Evolutionary conservation across 2,329 filamentous ascomycete genomes (phyloP).

Genomic region (Sclerotinia subarctica): DNA sequence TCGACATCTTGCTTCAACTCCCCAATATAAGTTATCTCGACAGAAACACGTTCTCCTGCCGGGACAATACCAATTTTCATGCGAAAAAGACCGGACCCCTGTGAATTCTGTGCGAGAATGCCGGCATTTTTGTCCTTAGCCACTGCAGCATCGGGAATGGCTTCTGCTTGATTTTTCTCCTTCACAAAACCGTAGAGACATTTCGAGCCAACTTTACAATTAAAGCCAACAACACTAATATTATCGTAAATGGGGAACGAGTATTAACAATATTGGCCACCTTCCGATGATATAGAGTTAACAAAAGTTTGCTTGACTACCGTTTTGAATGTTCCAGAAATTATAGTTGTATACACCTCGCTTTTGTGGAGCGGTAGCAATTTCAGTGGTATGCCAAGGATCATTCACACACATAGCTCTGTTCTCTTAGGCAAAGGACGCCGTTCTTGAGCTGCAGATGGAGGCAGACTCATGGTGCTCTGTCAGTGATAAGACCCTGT

Average conservation of each 20-base stretch:
- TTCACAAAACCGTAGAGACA: constrained; percentile 67
- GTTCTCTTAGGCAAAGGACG: not conserved
- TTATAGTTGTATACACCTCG: constrained; percentile 57
- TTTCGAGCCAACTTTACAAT: constrained; percentile 60
- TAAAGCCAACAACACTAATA: constrained; percentile 66
- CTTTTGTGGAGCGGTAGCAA: constrained; percentile 56
- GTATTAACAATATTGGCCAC: constrained; percentile 58
- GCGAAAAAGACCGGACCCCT: constrained; percentile 64
- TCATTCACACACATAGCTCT: not conserved
- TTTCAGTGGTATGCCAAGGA: not conserved
- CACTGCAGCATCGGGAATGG: constrained; percentile 61
- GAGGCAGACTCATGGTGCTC: constrained; percentile 4
- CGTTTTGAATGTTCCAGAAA: constrained; percentile 50
- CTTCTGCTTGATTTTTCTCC: constrained; percentile 59
- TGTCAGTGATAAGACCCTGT: not conserved
- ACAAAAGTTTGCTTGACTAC: constrained; percentile 56
- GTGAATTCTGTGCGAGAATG: constrained; percentile 59
- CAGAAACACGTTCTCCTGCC: constrained; percentile 52
- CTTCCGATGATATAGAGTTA: constrained; percentile 49
- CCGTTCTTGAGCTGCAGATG: not conserved
- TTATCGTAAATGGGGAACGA: constrained; percentile 71
- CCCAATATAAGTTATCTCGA: constrained; percentile 64
- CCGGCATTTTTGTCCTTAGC: constrained; percentile 59
- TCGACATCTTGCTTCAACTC: constrained; percentile 70
- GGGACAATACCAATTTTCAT: constrained; percentile 68